Base-by-base conservation (phyloP, 768 basidiomycete species). In the Psilocybe cyanescens region DNA sequence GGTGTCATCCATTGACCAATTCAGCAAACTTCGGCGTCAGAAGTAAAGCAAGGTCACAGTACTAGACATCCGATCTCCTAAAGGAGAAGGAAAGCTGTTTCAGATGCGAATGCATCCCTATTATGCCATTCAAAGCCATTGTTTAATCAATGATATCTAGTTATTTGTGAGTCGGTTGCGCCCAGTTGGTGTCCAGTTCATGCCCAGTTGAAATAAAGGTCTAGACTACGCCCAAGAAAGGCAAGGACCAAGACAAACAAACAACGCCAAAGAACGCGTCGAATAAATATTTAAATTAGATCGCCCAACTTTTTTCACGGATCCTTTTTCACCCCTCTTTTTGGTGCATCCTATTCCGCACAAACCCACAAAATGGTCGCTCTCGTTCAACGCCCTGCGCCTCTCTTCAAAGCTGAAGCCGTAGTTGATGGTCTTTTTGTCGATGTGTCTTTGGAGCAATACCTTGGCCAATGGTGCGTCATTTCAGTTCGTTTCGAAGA, bases 301-400 rank as follows among this genome's bases (percentile, higher is more conserved):
- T 63, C 60, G 41, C 54, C 52, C 39, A 52, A 30, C 56, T 58
- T 65, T 59, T 51, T 59, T 57, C 44, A 52, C 52, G 44, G 29
- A 59, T 59, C 41, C 17, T 55, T 50, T 52, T 60, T 28, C 61
- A 33, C 37, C 55, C 28, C 46, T 29, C 41, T 60, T 53, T 47
- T 52, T 44, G 33, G 53, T 56, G 45, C 58, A 17, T 37, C 17
- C 50, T 29, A 59, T 16, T 8, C 16, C 14, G 28, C 45, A 29
- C 51, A 47, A 56, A 28, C 46, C 24, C 19, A 33, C 47, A 70
- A 50, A 46, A 86, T 86, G 84, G 78, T 81, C 68, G 87, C 84
- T 63, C 78, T 84, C 51, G 83, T 97, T 68, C 94, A 95, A 80
- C 89, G 86, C 66, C 90, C 93, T 55, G 94, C 95, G 51, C 95